phyloP scores from a whole-genome alignment of 495 filamentous ascomycete species.

The Penicillium diatomitis region DNA sequence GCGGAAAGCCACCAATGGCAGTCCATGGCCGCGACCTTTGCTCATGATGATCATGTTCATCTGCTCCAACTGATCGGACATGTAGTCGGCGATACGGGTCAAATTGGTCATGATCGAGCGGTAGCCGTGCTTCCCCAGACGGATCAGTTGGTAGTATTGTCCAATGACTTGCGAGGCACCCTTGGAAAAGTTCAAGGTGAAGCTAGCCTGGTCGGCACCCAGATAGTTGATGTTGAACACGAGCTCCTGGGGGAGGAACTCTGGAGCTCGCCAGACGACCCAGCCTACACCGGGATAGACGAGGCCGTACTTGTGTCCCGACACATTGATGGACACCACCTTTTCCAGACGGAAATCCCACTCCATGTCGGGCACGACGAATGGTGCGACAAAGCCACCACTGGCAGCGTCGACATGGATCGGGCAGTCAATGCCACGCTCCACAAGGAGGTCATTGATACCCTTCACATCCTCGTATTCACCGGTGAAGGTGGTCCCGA shows the following conservation, averaged over 20 bases:
- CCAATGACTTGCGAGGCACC: slow-evolving; percentile 88
- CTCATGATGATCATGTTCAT: slow-evolving; percentile 82
- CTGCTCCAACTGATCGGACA: slow-evolving; percentile 55
- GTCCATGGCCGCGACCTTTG: slow-evolving; percentile 59
- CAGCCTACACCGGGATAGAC: slow-evolving; percentile 91
- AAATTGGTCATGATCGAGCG: slow-evolving; percentile 79
- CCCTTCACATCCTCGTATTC: slow-evolving; percentile 89
- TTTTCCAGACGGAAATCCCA: slow-evolving; percentile 87
- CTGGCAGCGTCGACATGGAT: slow-evolving; percentile 90
- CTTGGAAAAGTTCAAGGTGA: slow-evolving; percentile 95
- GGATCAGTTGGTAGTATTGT: slow-evolving; percentile 93
- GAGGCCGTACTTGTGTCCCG: slow-evolving; percentile 77
- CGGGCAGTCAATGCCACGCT: slow-evolving; percentile 62
- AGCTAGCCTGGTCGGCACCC: slow-evolving; percentile 87
- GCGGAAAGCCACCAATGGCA: slow-evolving; percentile 82
- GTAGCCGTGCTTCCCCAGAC: slow-evolving; percentile 83
- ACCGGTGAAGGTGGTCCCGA: slow-evolving; percentile 91
- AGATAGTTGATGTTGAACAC: slow-evolving; percentile 99
- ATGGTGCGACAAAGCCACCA: slow-evolving; percentile 85
- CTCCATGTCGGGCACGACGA: slow-evolving; percentile 65
- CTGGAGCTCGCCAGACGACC: slow-evolving; percentile 78
- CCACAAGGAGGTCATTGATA: slow-evolving; percentile 72
- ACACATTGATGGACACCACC: slow-evolving; percentile 87
- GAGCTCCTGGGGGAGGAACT: slow-evolving; percentile 78
- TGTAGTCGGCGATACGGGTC: slow-evolving; percentile 74